Conservation (phyloP, 306 rosid genomes). For the Alnus glutinosa region DNA sequence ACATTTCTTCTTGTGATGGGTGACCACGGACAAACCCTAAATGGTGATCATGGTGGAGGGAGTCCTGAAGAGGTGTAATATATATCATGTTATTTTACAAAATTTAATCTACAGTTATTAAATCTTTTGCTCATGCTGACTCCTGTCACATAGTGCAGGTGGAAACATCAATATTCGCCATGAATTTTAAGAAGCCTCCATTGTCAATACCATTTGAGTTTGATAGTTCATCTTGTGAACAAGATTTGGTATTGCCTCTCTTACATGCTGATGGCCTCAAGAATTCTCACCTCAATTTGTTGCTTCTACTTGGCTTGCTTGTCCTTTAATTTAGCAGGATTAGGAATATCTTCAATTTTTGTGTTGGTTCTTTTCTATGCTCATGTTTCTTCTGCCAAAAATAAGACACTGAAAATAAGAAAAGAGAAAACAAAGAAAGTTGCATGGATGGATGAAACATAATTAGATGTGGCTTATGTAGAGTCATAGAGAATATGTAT, state of each 20-base stretch:
- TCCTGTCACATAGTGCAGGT: conserved; percentile 54
- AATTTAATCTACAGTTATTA: neutral
- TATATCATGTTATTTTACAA: conserved; percentile 15
- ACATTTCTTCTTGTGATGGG: conserved; percentile 96
- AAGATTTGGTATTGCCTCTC: conserved; percentile 63
- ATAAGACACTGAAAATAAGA: neutral
- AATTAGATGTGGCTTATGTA: neutral
- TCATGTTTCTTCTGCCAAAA: conserved; percentile 3
- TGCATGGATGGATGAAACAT: neutral
- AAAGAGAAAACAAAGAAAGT: conserved; percentile 14
- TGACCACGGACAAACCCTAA: conserved; percentile 96
- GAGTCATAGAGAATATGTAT: neutral
- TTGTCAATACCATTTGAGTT: conserved; percentile 48
- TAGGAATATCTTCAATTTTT: neutral
- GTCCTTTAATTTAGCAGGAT: neutral
- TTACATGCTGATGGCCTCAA: conserved; percentile 17
- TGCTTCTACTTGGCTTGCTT: conserved; percentile 2
- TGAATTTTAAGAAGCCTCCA: conserved; percentile 70
- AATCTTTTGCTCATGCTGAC: conserved; percentile 28
- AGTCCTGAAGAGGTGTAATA: conserved; percentile 82
- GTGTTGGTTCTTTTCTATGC: conserved; percentile 20
- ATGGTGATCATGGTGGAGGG: conserved; percentile 99
- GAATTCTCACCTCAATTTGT: conserved; percentile 6
- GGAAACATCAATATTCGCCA: conserved; percentile 86
- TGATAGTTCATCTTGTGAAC: conserved; percentile 53